Base-by-base conservation (phyloP, 148 eudicot species). In the Heliosperma pusillum region DNA sequence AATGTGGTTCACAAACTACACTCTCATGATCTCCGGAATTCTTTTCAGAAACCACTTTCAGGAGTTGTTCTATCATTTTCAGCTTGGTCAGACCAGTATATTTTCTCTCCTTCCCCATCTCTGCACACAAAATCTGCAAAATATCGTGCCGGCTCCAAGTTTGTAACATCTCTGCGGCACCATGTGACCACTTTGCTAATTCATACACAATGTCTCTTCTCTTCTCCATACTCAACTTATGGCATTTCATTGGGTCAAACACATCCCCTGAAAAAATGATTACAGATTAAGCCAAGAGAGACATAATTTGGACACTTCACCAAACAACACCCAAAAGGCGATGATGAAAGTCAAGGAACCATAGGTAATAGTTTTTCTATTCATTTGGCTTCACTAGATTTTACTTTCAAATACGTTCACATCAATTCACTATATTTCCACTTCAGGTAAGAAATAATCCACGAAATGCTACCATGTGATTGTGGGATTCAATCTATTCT, bases 41-140 rank as follows among this genome's bases (percentile, higher is more conserved):
- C 83, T 93, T 93, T 30, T 85, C 91, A 17, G 89, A 75, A 45
- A 91, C 90, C 27, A 91, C 72, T 82, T 83, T 93, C 44, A 93
- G 74, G 71, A 93, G 98, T 42, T 87, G 82, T 73, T 91, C 98
- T 13, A 91, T 91, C 27, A 93, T 88, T 80, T 88, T 93, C 73
- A 86, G 76, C 84, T 93, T 93, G 25, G 97, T 87, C 74, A 88
- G 70, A 50, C 98, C 97, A 3, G 95, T 91, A 65, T 89, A 93
- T 77, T 93, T 93, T 69, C 98, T 86, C 85, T 93, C 98, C 83
- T 91, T 91, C 11, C 98, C 98, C 82, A 90, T 84, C 84, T 93
- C 98, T 25, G 86, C 82, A 79, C 93, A 91, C 68, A 91, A 80
- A 58, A 93, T 82, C 72, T 91, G 88, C 78, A 93, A 76, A 53